Percentiles rank a stretch among this genome's conserved stretches.
Conservation (phyloP, 2,329 filamentous ascomycete species). For the Gremmenia infestans region DNA sequence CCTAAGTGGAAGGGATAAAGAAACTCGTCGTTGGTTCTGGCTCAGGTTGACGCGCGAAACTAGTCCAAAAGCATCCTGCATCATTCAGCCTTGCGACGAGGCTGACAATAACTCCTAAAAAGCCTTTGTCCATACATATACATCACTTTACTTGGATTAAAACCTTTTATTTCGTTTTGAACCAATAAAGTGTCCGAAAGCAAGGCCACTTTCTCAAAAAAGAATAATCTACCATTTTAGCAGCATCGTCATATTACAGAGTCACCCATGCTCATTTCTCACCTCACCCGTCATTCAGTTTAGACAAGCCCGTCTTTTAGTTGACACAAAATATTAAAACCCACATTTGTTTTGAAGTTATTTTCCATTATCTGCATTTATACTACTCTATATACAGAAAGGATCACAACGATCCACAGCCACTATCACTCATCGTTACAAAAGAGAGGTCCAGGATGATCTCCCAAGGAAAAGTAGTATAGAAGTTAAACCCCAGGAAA, state of each 20-base stretch:
- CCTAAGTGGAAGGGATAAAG: too few relatives aligned
- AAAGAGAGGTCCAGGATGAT: conserved; percentile 4
- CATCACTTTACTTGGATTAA: too few relatives aligned
- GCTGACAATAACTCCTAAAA: not conserved
- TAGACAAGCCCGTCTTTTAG: not conserved
- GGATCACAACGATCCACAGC: not conserved
- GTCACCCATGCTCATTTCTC: too few relatives aligned
- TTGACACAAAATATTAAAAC: not conserved
- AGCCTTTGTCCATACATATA: not conserved
- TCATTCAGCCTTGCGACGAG: not conserved
- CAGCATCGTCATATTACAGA: too few relatives aligned
- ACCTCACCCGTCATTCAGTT: too few relatives aligned
- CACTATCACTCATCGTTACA: not conserved
- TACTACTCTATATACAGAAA: conserved; percentile 12
- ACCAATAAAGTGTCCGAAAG: too few relatives aligned
- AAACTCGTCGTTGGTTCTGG: too few relatives aligned
- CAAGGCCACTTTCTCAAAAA: too few relatives aligned
- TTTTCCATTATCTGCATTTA: conserved; percentile 11
- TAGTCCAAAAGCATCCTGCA: not conserved
- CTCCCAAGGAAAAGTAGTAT: conserved; percentile 1
- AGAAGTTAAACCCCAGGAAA: not conserved
- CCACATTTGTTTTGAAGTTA: not conserved
- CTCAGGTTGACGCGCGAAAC: not conserved
- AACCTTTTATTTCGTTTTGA: too few relatives aligned
- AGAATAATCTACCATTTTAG: too few relatives aligned